Evolutionary conservation across 345 rosid species (phyloP).

Genomic region (Aquilaria sinensis): DNA sequence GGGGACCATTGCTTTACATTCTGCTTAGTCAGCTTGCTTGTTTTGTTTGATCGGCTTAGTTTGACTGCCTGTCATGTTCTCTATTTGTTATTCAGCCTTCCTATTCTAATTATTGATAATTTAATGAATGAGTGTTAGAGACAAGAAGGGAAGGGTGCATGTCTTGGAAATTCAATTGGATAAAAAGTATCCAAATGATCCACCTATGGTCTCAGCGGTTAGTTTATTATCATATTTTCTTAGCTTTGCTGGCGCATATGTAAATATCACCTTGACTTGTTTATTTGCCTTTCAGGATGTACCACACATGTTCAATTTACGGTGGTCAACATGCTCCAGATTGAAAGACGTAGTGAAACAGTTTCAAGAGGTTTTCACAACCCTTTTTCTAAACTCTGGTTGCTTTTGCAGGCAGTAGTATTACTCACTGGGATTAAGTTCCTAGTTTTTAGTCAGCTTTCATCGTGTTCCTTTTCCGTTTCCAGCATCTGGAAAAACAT

Average conservation of each 20-base stretch:
- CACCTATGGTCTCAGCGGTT: slow-evolving; percentile 72
- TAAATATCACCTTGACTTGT: slow-evolving; percentile 9
- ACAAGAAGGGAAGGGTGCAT: slow-evolving; percentile 51
- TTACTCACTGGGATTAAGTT: slow-evolving; percentile 1
- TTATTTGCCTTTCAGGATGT: slow-evolving; percentile 38
- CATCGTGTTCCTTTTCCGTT: slow-evolving; percentile 5
- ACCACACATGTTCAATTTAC: slow-evolving; percentile 47
- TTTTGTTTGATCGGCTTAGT: no score
- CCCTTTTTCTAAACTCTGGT: neutral
- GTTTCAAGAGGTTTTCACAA: slow-evolving; percentile 42
- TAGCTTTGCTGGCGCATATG: slow-evolving; percentile 3
- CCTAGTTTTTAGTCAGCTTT: slow-evolving; percentile 7
- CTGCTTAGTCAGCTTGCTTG: no score
- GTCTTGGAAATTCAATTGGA: slow-evolving; percentile 50
- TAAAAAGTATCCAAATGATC: slow-evolving; percentile 45
- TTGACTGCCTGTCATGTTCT: neutral
- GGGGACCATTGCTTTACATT: no score
- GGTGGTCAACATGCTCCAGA: slow-evolving; percentile 57
- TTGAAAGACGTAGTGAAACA: slow-evolving; percentile 56
- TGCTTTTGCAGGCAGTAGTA: neutral
- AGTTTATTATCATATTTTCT: slow-evolving; percentile 20
- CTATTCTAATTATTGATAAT: neutral
- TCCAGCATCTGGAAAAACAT: neutral
- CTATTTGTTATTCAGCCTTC: slow-evolving; percentile 6
- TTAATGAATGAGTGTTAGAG: slow-evolving; percentile 33